These are phyloP conservation scores for Aspergillus hortae DNA, from an alignment of 2,329 filamentous ascomycete genomes.

Conservation along the genomic window DNA sequence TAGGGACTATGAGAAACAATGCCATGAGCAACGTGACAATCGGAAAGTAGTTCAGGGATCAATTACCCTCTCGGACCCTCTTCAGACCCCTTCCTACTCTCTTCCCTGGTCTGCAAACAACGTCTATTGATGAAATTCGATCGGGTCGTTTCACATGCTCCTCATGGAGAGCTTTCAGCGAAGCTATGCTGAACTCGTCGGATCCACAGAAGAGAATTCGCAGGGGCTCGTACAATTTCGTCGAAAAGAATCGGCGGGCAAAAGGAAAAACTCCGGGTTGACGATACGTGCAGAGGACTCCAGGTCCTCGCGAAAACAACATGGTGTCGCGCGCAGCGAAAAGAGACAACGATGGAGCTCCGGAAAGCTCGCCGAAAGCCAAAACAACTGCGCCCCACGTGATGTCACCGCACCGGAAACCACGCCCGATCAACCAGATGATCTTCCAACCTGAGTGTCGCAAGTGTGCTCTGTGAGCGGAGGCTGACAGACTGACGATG, in stretches of 20 bases:
- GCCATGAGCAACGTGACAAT: slow-evolving; percentile 4
- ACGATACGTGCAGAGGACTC: background rate
- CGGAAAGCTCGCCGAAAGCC: slow-evolving; percentile 12
- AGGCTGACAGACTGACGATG: slow-evolving; percentile 22
- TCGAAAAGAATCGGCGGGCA: slow-evolving; percentile 23
- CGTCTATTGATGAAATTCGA: slow-evolving; percentile 73
- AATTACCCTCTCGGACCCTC: slow-evolving; percentile 60
- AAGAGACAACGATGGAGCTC: slow-evolving; percentile 1
- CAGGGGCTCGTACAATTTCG: slow-evolving; percentile 54
- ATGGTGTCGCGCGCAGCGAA: slow-evolving; percentile 14
- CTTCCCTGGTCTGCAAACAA: slow-evolving; percentile 78
- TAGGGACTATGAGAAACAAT: slow-evolving; percentile 58
- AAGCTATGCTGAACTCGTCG: slow-evolving; percentile 80
- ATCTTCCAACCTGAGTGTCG: slow-evolving; percentile 4
- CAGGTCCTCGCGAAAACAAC: slow-evolving; percentile 21
- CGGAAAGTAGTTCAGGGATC: background rate
- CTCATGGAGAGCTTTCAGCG: slow-evolving; percentile 64
- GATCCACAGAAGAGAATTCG: slow-evolving; percentile 92
- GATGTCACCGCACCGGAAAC: slow-evolving; percentile 28
- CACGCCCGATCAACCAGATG: slow-evolving; percentile 11
- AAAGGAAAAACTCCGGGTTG: slow-evolving; percentile 1
- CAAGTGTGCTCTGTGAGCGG: slow-evolving; percentile 12
- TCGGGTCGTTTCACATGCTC: slow-evolving; percentile 53
- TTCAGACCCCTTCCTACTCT: slow-evolving; percentile 72
- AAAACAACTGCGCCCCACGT: slow-evolving; percentile 22